Evolutionary conservation across 257 asterid genomes (phyloP).

Genomic region (Ilex aquifolium): DNA sequence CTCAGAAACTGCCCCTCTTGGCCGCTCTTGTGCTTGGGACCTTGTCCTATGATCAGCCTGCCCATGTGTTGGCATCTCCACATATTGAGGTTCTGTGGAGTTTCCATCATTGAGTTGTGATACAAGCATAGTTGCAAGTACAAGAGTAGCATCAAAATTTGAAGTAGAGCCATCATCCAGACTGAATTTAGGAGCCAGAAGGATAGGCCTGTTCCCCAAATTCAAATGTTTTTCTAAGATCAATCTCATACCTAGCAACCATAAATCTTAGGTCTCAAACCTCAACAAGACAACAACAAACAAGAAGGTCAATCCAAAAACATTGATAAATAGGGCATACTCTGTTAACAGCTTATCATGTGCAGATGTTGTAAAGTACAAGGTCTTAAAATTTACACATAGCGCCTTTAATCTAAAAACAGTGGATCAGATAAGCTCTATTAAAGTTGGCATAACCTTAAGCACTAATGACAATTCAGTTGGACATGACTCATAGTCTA

Average conservation of each 20-base stretch:
- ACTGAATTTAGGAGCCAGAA: conserved; percentile 86
- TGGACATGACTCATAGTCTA: no score
- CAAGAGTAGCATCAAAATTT: conserved; percentile 83
- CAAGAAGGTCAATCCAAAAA: not conserved
- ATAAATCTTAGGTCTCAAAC: conserved; percentile 9
- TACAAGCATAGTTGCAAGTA: conserved; percentile 92
- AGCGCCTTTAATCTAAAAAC: not conserved
- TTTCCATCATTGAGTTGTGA: conserved; percentile 61
- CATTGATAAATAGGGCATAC: not conserved
- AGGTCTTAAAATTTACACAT: conserved; percentile 2
- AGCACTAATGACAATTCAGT: no score
- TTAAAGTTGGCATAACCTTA: no score
- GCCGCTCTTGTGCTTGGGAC: conserved; percentile 43
- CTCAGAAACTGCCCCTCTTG: conserved; percentile 54
- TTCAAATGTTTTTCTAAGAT: conserved; percentile 14
- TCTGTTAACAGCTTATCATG: no score
- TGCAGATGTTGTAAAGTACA: conserved; percentile 3
- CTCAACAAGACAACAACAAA: conserved; percentile 1
- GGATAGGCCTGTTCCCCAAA: conserved; percentile 71
- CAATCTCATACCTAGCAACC: conserved; percentile 4
- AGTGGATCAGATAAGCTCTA: no score
- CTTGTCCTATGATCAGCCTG: conserved; percentile 23
- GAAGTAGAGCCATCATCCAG: conserved; percentile 62
- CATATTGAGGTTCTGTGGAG: conserved; percentile 39
- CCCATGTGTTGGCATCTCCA: conserved; percentile 24